Conservation (phyloP, 768 basidiomycete genomes). For the Rhizopogon roseolus region DNA sequence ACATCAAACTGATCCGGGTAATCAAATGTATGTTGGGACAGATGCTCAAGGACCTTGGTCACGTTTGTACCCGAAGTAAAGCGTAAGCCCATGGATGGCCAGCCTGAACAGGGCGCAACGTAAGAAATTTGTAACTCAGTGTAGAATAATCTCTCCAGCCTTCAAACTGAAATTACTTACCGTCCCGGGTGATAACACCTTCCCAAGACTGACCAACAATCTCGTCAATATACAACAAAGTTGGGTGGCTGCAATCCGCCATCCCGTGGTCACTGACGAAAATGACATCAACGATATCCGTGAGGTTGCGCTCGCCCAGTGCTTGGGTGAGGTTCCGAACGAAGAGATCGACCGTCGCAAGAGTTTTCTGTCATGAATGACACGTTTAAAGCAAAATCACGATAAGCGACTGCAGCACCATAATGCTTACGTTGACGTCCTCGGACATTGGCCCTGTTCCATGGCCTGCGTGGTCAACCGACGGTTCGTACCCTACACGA, state of each 20-base stretch:
- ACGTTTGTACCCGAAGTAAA: constrained; percentile 57
- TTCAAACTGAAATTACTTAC: no score
- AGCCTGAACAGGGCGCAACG: constrained; percentile 50
- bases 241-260: constrained; percentile 79
- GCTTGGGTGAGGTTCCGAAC: constrained; percentile 62
- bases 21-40: constrained; percentile 21
- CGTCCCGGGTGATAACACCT: constrained; percentile 27
- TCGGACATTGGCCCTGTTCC: constrained; percentile 61
- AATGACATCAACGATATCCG: constrained; percentile 79
- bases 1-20: constrained; percentile 64
- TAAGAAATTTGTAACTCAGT: constrained; percentile 9
- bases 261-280: constrained; percentile 94
- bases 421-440: constrained; percentile 59
- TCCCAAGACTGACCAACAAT: constrained; percentile 64
- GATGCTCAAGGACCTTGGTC: constrained; percentile 47
- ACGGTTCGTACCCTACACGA: constrained; percentile 73
- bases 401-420: neutral
- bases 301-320: constrained; percentile 67
- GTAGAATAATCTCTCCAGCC: constrained; percentile 10
- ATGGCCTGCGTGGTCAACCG: constrained; percentile 84
- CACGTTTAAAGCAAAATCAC: neutral
- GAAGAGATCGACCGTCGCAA: constrained; percentile 67
- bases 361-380: constrained; percentile 43
- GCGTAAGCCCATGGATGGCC: constrained; percentile 86
- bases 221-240: constrained; percentile 77